Base-by-base conservation (phyloP, 192 early-diverging fungal species). In the Linnemannia hyalina region DNA sequence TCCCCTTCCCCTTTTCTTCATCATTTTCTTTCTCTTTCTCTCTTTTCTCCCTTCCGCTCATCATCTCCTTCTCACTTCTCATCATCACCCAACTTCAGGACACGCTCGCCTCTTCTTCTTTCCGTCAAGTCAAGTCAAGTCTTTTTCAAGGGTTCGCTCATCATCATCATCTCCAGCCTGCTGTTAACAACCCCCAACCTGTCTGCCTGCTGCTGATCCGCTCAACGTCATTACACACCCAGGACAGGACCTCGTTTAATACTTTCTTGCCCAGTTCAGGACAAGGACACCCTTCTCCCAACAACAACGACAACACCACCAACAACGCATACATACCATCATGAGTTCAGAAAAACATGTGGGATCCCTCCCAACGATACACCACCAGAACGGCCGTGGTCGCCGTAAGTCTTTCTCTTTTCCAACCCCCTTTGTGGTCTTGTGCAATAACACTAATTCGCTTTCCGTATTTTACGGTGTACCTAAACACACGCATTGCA, bases 321-420 rank as follows among this genome's bases (percentile, higher is more conserved):
- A 75, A 35, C 36, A 36, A n/a, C 15, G 23, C 75, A 46, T 16
- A 52, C 49, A 52, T 52, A 38, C 46, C 22, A 29, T n/a, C 38
- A 86, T 86, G 78, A 86, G 84, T 35, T 77, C 84, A 86, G 84
- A 86, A 86, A 86, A 86, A 68, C 84, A 86, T 36, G n/a, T 54
- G 69, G 79, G 84, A 41, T 80, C 78, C 16, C 57, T 86, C 46
- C 84, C 84, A 57, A 86, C 84, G 57, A 86, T 86, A 86, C 84
- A 86, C 40, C 84, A 86, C 15, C 84, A 86, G 70, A 77, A 71
- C 18, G 84, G 84, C 16, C 79, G 84, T 63, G 63, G 70, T 22
- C 38, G 44, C 44, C 52, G 84, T 81, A 81, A 81, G 82, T 85
- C 35, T 20, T 23, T 44, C 49, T 40, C 8, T 70, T 72, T 11